Base-by-base conservation (phyloP, 768 basidiomycete species). In the Exidia glandulosa region DNA sequence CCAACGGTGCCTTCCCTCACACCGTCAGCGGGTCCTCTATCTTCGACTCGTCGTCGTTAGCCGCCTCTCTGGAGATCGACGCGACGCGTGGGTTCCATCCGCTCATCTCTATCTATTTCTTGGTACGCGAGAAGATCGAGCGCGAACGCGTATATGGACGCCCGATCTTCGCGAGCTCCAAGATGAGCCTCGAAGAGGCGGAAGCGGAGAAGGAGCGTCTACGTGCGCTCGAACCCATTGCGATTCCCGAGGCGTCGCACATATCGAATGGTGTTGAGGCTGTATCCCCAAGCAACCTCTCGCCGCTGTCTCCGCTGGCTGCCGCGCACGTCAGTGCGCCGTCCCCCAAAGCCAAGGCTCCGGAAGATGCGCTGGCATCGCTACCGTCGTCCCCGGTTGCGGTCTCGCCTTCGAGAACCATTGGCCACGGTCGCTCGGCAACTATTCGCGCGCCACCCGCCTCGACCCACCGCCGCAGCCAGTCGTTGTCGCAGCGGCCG, bases 61-160 rank as follows among this genome's bases (percentile, higher is more conserved):
- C 50, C 6, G 30, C 25, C 12, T 54, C 50, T 13, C 50, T 54
- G 10, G 50, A 54, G 25, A 54, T 63, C 30, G 95, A 99, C 68
- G 94, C 95, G 3, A 95, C 92, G 14, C 77, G 82, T 58, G 96
- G 94, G 1, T 99, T 92, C 76, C 93, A 97, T 70, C 94, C 93
- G 0, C 79, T 99, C 30, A 81, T 98, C 52, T 92, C 94, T 32
- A 97, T 99, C 75, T 99, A 99, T 71, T 97, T 86, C 75, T 83
- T 99, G 23, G 90, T 94, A 3, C 79, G 91, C 58, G 96, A 99
- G 76, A 98, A 97, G 79, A 77, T 94, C 68, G 94, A 98, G 68
- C 78, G 96, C 59, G 96, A 99, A 66, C 80, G 82, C 57, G 89
- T 99, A 6, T 98, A 94, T 71, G 96, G 95, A 0, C 86, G 86